phyloP scores from a whole-genome alignment of 768 basidiomycete genomes.

The Collybiopsis confluens region DNA sequence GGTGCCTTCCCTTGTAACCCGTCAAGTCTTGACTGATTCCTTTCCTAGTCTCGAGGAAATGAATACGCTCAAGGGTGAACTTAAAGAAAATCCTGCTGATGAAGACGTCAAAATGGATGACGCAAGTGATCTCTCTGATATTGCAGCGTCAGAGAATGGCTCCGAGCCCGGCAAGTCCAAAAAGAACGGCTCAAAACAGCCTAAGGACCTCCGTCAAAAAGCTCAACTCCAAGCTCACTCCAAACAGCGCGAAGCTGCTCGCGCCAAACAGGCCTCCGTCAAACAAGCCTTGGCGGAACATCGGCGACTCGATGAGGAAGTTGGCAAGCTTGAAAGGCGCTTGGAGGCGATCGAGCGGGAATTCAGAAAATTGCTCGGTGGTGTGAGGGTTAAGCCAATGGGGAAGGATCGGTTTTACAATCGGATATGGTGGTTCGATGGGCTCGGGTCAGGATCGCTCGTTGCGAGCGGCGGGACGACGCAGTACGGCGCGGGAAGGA shows the following conservation, averaged over 20 bases:
- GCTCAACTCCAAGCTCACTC: conserved; percentile 59
- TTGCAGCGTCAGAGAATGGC: conserved; percentile 54
- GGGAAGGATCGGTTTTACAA: conserved; percentile 94
- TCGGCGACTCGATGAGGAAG: conserved; percentile 83
- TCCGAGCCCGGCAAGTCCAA: conserved; percentile 48
- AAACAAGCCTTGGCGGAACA: conserved; percentile 83
- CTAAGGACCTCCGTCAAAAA: conserved; percentile 49
- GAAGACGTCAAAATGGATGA: conserved; percentile 63
- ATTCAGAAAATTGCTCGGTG: conserved; percentile 84
- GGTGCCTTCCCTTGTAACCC: conserved; percentile 28
- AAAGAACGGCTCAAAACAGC: conserved; percentile 39
- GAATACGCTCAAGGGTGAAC: conserved; percentile 54
- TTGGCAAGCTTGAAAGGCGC: conserved; percentile 73
- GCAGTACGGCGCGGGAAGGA: conserved; percentile 82
- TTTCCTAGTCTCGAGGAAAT: conserved; percentile 66
- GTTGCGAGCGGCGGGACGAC: conserved; percentile 75
- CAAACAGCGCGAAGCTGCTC: conserved; percentile 77
- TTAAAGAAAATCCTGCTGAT: conserved; percentile 45
- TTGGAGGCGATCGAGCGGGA: conserved; percentile 90
- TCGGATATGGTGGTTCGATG: conserved; percentile 98
- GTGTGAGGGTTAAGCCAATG: conserved; percentile 81
- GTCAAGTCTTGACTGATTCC: conserved; percentile 7
- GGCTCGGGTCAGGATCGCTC: conserved; percentile 80
- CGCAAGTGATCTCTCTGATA: conserved; percentile 71
- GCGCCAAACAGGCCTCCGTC: conserved; percentile 71